Percentiles rank a stretch among this genome's conserved stretches.
phyloP scores from a whole-genome alignment of 768 basidiomycete genomes.

The Phylloporus sp. region DNA sequence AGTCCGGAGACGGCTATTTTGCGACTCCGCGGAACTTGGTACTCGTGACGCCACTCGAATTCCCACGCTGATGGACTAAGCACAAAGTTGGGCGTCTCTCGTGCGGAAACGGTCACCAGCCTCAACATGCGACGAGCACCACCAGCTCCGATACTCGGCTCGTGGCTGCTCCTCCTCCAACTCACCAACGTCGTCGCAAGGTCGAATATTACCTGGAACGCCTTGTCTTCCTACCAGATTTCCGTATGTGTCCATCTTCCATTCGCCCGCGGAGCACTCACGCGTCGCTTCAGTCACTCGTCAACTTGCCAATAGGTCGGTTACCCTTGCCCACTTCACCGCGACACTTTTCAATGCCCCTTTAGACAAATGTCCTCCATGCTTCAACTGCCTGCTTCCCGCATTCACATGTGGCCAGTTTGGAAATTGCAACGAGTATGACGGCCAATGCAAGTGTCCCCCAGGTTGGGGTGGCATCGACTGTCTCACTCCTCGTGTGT shows the following conservation, averaged over 20 bases:
- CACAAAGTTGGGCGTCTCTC: not conserved
- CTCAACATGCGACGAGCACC: conserved; percentile 22
- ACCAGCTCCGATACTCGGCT: conserved; percentile 7
- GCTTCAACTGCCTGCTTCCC: conserved; percentile 95
- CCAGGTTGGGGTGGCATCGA: conserved; percentile 98
- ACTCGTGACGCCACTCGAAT: too few relatives aligned
- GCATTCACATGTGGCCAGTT: conserved; percentile 91
- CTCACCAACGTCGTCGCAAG: not conserved
- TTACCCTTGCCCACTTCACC: not conserved
- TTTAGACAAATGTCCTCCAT: conserved; percentile 68
- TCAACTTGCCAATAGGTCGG: conserved; percentile 14
- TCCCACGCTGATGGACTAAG: conserved; percentile 11
- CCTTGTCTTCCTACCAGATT: conserved; percentile 21
- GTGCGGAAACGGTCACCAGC: not conserved
- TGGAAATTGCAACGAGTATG: conserved; percentile 83
- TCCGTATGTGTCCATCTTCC: conserved; percentile 19
- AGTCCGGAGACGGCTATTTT: too few relatives aligned
- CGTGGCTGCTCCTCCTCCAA: conserved; percentile 16
- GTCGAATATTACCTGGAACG: conserved; percentile 17
- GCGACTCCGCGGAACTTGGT: too few relatives aligned
- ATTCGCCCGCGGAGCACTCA: conserved; percentile 13
- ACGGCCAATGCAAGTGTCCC: conserved; percentile 96
- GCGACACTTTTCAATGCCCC: not conserved
- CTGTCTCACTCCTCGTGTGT: conserved; percentile 86
- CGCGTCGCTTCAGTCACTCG: conserved; percentile 14